Evolutionary conservation across 2,329 filamentous ascomycete species (phyloP), one percentile per base, ranked within the genome.

Genomic region (Cladophialophora yegresii): DNA sequence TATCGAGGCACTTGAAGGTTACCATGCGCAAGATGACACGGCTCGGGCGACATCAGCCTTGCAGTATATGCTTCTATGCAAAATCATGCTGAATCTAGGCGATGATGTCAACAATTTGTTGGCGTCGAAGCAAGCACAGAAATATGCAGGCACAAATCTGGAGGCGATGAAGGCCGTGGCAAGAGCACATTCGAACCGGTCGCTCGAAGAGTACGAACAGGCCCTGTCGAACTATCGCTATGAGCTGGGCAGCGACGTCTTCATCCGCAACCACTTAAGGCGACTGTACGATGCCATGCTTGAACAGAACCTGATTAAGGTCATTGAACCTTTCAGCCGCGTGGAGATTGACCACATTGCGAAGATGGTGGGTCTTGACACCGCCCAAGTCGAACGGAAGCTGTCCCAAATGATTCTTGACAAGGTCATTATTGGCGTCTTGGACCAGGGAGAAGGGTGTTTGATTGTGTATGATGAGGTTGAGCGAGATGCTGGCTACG

Each of bases 141-240:
- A 96, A 80, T 98, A 99, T 76, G 93, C 93, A 33, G 92, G 93
- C 72, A 92, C 93, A 80, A 95, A 92, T 75, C 87, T 99, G 69
- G 95, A 99, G 79, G 95, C 95, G 64, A 99, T 99, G 95, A 99
- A 99, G 83, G 93, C 96, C 32, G 93, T 99, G 68, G 95, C 93
- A 50, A 90, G 92, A 70, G 95, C 95, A 55, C 96, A 99, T 82
- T 89, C 91, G 65, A 96, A 98, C 81, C 90, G 95, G 60, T 96
- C 92, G 58, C 84, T 99, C 67, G 95, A 98, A 77, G 93, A 99
- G 80, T 99, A 99, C 79, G 96, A 99, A 81, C 89, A 89, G 71
- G 92, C 96, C 2, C 85, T 99, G 43, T 90, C 90, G 57, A 85
- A 91, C 70, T 99, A 96, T 82, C 88, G 92, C 70, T 93, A 92